Evolutionary conservation across 805 yeast species (phyloP).

Genomic region (Hanseniaspora vineae): DNA sequence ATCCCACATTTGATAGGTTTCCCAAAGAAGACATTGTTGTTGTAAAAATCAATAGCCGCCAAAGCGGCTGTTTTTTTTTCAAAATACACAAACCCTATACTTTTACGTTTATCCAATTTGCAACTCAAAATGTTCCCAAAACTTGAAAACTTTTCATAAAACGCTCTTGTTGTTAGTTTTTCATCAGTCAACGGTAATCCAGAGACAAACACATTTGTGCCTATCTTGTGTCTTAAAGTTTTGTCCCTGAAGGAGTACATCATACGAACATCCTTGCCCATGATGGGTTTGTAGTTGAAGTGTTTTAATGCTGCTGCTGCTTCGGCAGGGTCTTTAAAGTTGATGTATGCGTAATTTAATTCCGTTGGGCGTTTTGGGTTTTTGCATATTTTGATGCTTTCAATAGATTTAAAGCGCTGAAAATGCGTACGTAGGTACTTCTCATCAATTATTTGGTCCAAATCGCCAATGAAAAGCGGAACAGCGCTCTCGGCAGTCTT

Average conservation of each 20-base stretch:
- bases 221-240: conserved; percentile 28
- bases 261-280: conserved; percentile 35
- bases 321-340: conserved; percentile 36
- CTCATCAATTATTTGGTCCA: conserved; percentile 39
- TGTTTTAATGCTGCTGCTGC: conserved; percentile 45
- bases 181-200: conserved; percentile 26
- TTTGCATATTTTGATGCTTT: conserved; percentile 48
- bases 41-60: conserved; percentile 21
- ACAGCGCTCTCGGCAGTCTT: conserved; percentile 5
- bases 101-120: conserved; percentile 25
- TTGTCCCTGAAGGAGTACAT: conserved; percentile 42
- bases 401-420: conserved; percentile 29
- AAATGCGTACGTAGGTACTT: conserved; percentile 33
- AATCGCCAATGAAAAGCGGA: conserved; percentile 52
- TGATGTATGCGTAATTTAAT: conserved; percentile 64
- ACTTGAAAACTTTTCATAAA: conserved; percentile 36
- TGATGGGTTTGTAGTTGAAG: conserved; percentile 35
- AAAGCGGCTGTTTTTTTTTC: conserved; percentile 23
- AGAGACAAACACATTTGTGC: conserved; percentile 39
- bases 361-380: conserved; percentile 42
- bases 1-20: conserved; percentile 25
- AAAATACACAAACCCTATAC: conserved; percentile 30
- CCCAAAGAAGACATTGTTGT: conserved; percentile 21
- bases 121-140: conserved; percentile 35
- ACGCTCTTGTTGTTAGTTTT: conserved; percentile 28